Base-by-base conservation (phyloP, 768 basidiomycete genomes). In the Podaxis pistillaris region DNA sequence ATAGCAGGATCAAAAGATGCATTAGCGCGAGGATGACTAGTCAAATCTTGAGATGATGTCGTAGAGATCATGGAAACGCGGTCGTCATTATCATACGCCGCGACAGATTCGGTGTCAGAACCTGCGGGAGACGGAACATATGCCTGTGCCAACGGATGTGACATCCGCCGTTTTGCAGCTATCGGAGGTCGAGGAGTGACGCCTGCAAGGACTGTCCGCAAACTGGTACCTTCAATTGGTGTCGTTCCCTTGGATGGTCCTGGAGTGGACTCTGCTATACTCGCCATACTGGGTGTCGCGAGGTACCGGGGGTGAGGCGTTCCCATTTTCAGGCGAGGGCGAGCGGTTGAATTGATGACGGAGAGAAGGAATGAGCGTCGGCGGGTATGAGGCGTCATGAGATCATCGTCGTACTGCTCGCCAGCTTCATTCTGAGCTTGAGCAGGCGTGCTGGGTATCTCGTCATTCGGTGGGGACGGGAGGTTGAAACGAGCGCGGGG, bases 1-100 rank as follows among this genome's bases (percentile, higher is more conserved):
- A 92, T 86, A 1, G 87, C 84, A 26, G 91, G 91, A 68, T 95
- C 94, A 64, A 95, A 93, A 7, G 93, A 94, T 12, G 92, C 91
- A 69, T 96, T 96, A 60, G 86, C 89, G 8, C 91, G 85, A 58
- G 82, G 81, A 70, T 92, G 87, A 4, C 88, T 86, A 1, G 92
- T 93, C 46, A 96, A 78, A 71, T 96, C 94, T 66, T 96, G 91
- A 24, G 94, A 94, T 1, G 93, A 94, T 1, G 90, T 85, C 1
- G 90, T 93, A 3, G 93, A 94, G 52, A 91, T 78, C 72, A 90
- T 86, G 1, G 93, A 94, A 0, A 80, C 84, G 44, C 83, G 79
- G 63, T 88, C 88, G 9, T 73, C 77, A 13, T 79, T 76, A 62
- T 87, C 86, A 59, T 82, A 82, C 17, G 68, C 60, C 6, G 64